Evolutionary conservation across 371 early-diverging fungal species (phyloP), one percentile per base, ranked within the genome.

Genomic region (Mortierella sp.): DNA sequence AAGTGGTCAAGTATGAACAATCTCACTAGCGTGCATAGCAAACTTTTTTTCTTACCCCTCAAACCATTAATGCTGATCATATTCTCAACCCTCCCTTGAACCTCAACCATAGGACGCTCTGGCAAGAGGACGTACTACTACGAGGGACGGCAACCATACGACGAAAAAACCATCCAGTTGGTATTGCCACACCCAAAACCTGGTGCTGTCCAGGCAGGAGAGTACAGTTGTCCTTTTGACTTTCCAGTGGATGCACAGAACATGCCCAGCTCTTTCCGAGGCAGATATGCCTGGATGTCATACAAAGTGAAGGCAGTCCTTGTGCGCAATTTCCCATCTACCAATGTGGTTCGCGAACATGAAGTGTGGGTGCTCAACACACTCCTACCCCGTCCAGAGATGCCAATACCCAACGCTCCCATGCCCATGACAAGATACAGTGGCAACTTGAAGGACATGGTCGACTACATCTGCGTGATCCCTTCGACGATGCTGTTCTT

Each of bases 391-490:
- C 27, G 23, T 51, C 67, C 67, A 8, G 23, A 19, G 19, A 39
- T 10, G 12, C 42, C 53, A 1, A 28, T 64, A 23, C 14, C 41
- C 12, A 48, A 67, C 23, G 26, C 50, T 16, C 60, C 67, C 7
- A n/a, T 58, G n/a, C 13, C 57, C 2, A 54, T 57, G 63, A 58
- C 41, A 21, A 38, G 42, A 19, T 53, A 50, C 48, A 47, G 53
- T 1, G 63, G 58, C 27, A 56, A 27, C 10, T 38, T 62, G 45
- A 18, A 16, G 18, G 28, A 55, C 26, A 39, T 6, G 1, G 30
- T 69, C 14, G 58, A 46, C 2, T 69, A 62, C 28, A 18, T 62
- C 42, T 69, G 69, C 21, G 41, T 50, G 30, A 59, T 63, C 18
- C 63, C 64, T n/a, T 70, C 70, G 10, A 41, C 42, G 0, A 9